Base-by-base conservation (phyloP, 164 flowering plant genomes). In the Chimonanthus salicifolius region DNA sequence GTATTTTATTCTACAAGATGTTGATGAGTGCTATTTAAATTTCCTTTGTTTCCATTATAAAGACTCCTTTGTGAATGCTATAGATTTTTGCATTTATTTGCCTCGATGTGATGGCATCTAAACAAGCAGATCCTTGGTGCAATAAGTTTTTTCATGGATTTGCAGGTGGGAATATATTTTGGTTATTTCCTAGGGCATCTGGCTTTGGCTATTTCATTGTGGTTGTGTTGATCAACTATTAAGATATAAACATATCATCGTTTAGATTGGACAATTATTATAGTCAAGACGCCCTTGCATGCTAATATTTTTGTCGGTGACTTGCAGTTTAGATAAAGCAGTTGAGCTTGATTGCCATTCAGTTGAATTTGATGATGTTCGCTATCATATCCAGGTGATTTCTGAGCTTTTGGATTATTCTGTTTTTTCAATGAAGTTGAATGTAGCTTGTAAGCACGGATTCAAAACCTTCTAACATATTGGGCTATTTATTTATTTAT, bases 361-460 rank as follows among this genome's bases (percentile, higher is more conserved):
- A 82, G 88, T 89, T 74, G 97, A 95, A 74, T 95, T 95, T 77
- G 94, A 85, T 73, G 98, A 95, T 82, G 87, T 95, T 65, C 94
- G 97, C 33, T 95, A 88, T 79, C 96, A 92, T 77, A 78, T 90
- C 76, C 98, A 88, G 97, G 99, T 92, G 67, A 84, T 72, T 65
- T 51, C 15, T 9, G 13, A 21, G 4, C 60, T 44, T 47, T 46
- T 68, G 16, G 18, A 3, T 47, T 47, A 9, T 68, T 13, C 70
- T 47, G 11, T 48, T 48, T 63, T 63, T 63, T 8, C 66, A 18
- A 18, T 18, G 66, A 21, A 21, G 21, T 11, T 49, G 18, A 21
- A 7, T 7, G 18, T 18, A 49, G 60, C 62, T 54, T 64, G 58
- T 58, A 45, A 64, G 63, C 5, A 66, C 45, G 64, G 33, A 74